A percentile compares a stretch with the other conserved stretches of the same genome.
These are phyloP conservation scores for Mycena vulgaris DNA, from an alignment of 768 basidiomycete species.

Conservation along the genomic window DNA sequence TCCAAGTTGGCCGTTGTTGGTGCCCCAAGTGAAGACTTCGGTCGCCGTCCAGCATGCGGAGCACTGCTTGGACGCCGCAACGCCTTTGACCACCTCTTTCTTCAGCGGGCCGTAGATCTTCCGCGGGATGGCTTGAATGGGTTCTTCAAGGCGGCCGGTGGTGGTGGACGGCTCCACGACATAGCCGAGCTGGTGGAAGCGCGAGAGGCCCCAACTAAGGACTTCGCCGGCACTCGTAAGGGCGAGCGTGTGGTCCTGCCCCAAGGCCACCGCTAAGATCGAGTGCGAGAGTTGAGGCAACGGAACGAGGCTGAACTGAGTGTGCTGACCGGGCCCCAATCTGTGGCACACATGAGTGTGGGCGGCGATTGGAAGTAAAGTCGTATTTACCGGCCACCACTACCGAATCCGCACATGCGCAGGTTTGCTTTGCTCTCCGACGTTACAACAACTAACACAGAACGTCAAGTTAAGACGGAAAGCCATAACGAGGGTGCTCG, in stretches of 20 bases:
- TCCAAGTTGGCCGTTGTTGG: slow-evolving; percentile 93
- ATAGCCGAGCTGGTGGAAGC: slow-evolving; percentile 93
- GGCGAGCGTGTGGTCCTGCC: slow-evolving; percentile 95
- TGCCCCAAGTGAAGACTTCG: slow-evolving; percentile 92
- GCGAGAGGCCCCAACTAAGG: slow-evolving; percentile 91
- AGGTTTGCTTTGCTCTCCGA: slow-evolving; percentile 81
- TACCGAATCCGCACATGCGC: slow-evolving; percentile 91
- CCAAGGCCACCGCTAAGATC: slow-evolving; percentile 82
- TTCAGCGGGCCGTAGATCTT: slow-evolving; percentile 82
- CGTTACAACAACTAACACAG: slow-evolving; percentile 73
- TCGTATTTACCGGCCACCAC: slow-evolving; percentile 80
- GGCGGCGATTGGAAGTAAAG: slow-evolving; percentile 1
- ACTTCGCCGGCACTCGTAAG: slow-evolving; percentile 88
- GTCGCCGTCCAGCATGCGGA: slow-evolving; percentile 90
- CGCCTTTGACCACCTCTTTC: slow-evolving; percentile 84
- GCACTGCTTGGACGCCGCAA: slow-evolving; percentile 89
- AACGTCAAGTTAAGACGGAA: slow-evolving; percentile 7
- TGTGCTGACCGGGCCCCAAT: slow-evolving; percentile 83
- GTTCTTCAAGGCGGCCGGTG: slow-evolving; percentile 71
- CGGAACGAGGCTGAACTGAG: slow-evolving; percentile 80
- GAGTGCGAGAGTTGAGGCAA: slow-evolving; percentile 69
- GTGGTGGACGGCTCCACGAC: slow-evolving; percentile 69
- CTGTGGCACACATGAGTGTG: slow-evolving; percentile 51
- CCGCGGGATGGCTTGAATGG: slow-evolving; percentile 82
- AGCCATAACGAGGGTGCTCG: slow-evolving; percentile 44